Evolutionary conservation across 2,329 filamentous ascomycete genomes (phyloP).

Genomic region (Allantophomopsis lycopodina): DNA sequence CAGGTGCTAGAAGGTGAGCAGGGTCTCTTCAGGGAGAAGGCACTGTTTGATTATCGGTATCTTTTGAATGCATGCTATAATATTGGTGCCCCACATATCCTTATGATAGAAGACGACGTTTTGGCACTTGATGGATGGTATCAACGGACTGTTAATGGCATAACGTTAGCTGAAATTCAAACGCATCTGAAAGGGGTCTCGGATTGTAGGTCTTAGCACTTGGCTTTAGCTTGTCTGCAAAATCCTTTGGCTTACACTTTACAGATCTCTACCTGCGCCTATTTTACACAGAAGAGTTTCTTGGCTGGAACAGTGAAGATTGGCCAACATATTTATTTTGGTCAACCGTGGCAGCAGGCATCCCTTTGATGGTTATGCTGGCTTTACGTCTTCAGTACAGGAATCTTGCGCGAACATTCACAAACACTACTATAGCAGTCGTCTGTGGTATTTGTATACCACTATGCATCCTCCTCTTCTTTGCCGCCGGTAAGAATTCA

Average conservation of each 20-base stretch:
- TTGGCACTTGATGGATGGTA: conserved; percentile 22
- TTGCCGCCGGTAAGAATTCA: conserved; percentile 6
- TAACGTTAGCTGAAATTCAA: conserved; percentile 18
- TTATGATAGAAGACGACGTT: conserved; percentile 23
- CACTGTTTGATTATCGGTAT: conserved; percentile 20
- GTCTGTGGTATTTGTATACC: not conserved
- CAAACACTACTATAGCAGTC: not conserved
- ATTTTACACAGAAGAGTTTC: conserved; percentile 23
- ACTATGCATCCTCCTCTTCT: conserved; percentile 6
- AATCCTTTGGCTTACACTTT: too few species aligned
- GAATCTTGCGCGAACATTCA: not conserved
- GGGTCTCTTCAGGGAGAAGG: conserved; percentile 16
- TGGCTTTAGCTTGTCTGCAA: too few species aligned
- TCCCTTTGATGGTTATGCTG: not conserved
- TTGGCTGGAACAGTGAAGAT: conserved; percentile 25
- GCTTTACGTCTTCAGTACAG: conserved; percentile 1
- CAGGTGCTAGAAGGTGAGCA: conserved; percentile 1
- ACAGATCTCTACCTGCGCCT: conserved; percentile 22
- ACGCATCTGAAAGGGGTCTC: conserved; percentile 1
- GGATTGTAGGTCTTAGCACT: not conserved
- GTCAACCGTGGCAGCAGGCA: not conserved
- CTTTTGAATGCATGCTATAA: conserved; percentile 15
- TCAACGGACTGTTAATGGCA: conserved; percentile 13
- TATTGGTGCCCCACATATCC: conserved; percentile 19
- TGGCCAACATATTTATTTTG: conserved; percentile 14